Percentiles rank a stretch among this genome's conserved stretches.
Conservation (phyloP, 2,329 filamentous ascomycete genomes). For the Dactylonectria estremocensis region DNA sequence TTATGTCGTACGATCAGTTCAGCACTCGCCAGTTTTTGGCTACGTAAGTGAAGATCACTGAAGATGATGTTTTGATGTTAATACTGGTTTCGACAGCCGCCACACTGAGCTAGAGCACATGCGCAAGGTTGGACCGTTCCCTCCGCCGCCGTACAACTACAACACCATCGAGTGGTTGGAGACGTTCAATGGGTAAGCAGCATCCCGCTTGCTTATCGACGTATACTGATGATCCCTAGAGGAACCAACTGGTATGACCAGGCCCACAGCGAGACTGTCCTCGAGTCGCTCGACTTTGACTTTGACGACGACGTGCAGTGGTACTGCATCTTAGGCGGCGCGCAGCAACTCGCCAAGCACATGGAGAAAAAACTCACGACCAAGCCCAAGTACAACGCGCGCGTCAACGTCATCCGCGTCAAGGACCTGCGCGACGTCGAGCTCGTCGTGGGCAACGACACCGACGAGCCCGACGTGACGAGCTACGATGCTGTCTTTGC, state of each 20-base stretch:
- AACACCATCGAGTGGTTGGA: conserved; percentile 16
- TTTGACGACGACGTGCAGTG: background rate
- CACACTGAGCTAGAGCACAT: conserved; percentile 1
- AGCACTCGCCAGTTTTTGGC: conserved; percentile 26
- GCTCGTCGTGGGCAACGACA: background rate
- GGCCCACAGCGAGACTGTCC: conserved; percentile 8
- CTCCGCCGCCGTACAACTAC: background rate
- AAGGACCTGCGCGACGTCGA: background rate
- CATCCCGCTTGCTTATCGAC: too few relatives aligned
- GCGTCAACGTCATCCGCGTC: background rate
- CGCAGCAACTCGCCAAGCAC: background rate
- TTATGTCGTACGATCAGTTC: conserved; percentile 25
- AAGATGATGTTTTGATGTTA: background rate
- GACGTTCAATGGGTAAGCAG: conserved; percentile 6
- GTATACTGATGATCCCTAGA: background rate
- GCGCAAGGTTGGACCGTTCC: background rate
- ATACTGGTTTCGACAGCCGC: background rate
- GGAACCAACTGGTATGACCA: conserved; percentile 19
- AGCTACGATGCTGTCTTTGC: conserved; percentile 40
- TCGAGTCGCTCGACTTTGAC: conserved; percentile 13
- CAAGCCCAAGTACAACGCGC: background rate
- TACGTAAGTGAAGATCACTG: background rate
- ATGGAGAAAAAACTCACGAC: background rate
- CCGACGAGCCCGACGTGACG: background rate
- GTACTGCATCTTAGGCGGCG: conserved; percentile 15